Conservation (phyloP, 352 stramenopile genomes). For the Phytopythium helicoides region DNA sequence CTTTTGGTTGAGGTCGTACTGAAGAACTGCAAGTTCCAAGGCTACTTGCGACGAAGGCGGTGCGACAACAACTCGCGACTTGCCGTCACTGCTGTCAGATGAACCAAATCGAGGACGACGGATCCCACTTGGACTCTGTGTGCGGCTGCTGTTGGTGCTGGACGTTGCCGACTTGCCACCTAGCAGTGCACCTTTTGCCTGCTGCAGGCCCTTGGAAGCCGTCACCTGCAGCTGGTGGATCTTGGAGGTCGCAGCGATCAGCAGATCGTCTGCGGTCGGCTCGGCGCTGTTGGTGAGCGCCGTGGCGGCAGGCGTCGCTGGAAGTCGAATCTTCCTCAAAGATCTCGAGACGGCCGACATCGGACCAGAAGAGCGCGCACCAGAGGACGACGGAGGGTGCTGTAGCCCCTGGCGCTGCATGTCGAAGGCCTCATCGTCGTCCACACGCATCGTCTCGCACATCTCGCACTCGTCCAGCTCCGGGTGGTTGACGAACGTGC, state of each 20-base stretch:
- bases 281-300: constrained; percentile 58
- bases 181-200: constrained; percentile 34
- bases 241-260: constrained; percentile 45
- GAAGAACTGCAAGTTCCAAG: constrained; percentile 47
- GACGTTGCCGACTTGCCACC: constrained; percentile 2
- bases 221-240: constrained; percentile 46
- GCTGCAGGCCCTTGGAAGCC: constrained; percentile 29
- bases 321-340: constrained; percentile 42
- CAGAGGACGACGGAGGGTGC: constrained; percentile 10
- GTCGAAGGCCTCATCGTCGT: constrained; percentile 14
- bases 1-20: constrained; percentile 64
- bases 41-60: constrained; percentile 35
- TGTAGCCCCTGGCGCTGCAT: constrained; percentile 22
- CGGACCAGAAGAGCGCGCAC: constrained; percentile 9
- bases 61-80: background rate
- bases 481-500: constrained; percentile 79
- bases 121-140: constrained; percentile 10
- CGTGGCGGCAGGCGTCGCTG: constrained; percentile 36
- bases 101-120: background rate
- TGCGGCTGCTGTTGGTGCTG: background rate
- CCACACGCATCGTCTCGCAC: constrained; percentile 45
- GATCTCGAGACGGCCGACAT: constrained; percentile 33
- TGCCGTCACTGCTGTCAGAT: constrained; percentile 1
- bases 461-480: constrained; percentile 69
- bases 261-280: constrained; percentile 58